Evolutionary conservation across 345 rosid species (phyloP), one percentile per base, ranked within the genome.

Genomic region (Stellera chamaejasme): DNA sequence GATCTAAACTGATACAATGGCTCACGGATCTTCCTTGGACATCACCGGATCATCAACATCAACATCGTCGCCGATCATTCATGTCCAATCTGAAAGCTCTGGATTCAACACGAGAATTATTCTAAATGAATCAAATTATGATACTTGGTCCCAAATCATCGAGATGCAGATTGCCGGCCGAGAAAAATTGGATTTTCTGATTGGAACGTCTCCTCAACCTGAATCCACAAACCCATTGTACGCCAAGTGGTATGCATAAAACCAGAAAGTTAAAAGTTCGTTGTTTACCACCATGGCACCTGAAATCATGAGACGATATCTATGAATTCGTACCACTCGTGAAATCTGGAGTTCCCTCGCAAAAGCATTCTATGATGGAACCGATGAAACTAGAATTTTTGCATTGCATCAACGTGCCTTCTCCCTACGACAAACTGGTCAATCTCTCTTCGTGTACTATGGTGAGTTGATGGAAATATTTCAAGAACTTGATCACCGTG

Each of bases 391-490:
- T 13, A 2, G 52, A 43, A 43, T 43, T 9, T 43, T 61, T 5
- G 9, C 58, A 8, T 43, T 61, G 1, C 51, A 61, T 53, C 52
- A 61, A 1, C 19, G 12, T 10, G 32, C 51, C 6, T 61, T 61
- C 11, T 11, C 16, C 0, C 13, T 8, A 25, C 11, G 6, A 1
- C 52, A 65, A 7, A 23, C 6, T 0, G 23, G 59, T 45, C 4
- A 7, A 6, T n/a, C 50, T 52, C 25, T 66, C 0, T 6, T 59
- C 11, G 46, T 11, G 2, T 47, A 49, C 49, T 60, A 60, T 48
- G 51, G 65, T 54, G 61, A 66, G n/a, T 50, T 60, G 0, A 10
- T 54, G 3, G 60, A 59, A 48, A 66, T 60, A 3, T 66, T 66
- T 16, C 49, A 59, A 42, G 56, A 66, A 13, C 46, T 10, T 66